Evolutionary conservation across 208 protist species (phyloP).

Genomic region (Tetramitus jugosus): DNA sequence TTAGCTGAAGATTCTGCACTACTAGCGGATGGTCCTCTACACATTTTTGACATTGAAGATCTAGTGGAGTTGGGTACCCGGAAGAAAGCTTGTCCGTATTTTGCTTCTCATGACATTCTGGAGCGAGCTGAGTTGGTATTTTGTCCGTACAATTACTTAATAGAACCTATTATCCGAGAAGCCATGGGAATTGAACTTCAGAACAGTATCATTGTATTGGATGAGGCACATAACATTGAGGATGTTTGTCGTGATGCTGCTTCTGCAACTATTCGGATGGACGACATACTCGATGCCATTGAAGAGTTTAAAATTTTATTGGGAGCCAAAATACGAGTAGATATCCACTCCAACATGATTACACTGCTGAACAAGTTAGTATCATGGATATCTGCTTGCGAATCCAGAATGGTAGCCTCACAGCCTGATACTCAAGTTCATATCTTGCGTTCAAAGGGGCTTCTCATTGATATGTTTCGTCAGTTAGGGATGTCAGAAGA

Average conservation of each 20-base stretch:
- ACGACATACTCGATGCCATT: not conserved
- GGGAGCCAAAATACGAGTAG: not conserved
- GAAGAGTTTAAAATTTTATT: not conserved
- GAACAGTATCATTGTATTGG: slow-evolving; percentile 30
- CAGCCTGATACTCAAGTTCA: too few species aligned
- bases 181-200: slow-evolving; percentile 24
- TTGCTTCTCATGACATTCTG: slow-evolving; percentile 12
- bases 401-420: too few species aligned
- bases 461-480: too few species aligned
- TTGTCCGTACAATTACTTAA: slow-evolving; percentile 39
- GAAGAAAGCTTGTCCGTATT: slow-evolving; percentile 34
- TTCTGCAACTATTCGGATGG: not conserved
- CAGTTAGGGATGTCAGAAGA: too few species aligned
- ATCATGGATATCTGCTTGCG: too few species aligned
- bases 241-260: slow-evolving; percentile 29
- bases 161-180: slow-evolving; percentile 18
- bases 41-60: slow-evolving; percentile 39
- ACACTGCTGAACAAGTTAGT: too few species aligned
- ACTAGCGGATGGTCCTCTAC: not conserved
- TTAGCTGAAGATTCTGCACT: not conserved
- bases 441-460: too few species aligned
- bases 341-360: not conserved
- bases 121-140: slow-evolving; percentile 31
- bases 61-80: slow-evolving; percentile 1
- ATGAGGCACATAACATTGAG: slow-evolving; percentile 45